Percentiles rank a stretch among this genome's conserved stretches.
Conservation (phyloP, 176 grass and related monocot genomes). For the Saccharum spontaneum region DNA sequence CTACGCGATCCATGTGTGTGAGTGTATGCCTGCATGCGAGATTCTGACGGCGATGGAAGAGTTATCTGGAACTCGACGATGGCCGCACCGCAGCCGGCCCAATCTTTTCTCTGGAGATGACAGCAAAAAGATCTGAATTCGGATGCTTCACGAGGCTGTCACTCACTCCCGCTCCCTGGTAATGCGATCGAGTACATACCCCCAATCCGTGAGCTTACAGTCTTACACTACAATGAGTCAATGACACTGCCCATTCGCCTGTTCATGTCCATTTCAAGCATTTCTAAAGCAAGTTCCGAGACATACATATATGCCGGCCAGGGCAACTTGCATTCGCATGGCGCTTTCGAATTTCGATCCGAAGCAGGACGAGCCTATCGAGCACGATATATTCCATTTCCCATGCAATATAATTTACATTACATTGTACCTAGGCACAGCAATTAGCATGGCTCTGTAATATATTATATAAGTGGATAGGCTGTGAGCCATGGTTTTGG, state of each 20-base stretch:
- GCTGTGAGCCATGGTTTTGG: not conserved
- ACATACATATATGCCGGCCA: conserved; percentile 34
- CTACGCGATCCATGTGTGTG: too few species aligned
- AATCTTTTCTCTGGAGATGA: conserved; percentile 40
- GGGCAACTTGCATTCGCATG: conserved; percentile 36
- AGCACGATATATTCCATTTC: not conserved
- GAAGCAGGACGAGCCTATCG: conserved; percentile 24
- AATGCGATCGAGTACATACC: not conserved
- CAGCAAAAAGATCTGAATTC: conserved; percentile 35
- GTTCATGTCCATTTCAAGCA: conserved; percentile 48
- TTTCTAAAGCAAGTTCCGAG: conserved; percentile 41
- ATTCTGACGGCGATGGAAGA: conserved; percentile 49
- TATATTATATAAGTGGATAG: not conserved
- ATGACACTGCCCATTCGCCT: not conserved
- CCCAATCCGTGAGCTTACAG: not conserved
- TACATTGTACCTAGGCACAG: conserved; percentile 1
- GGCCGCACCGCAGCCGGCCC: conserved; percentile 17
- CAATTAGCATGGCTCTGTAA: not conserved
- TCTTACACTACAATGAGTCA: not conserved
- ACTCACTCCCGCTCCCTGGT: conserved; percentile 22
- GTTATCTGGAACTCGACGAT: conserved; percentile 45
- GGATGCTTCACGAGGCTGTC: conserved; percentile 55
- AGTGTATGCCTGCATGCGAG: conserved; percentile 29
- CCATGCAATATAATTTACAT: not conserved
- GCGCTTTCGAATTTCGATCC: conserved; percentile 48